Conservation (phyloP, 805 yeast genomes). For the Wickerhamiella musiphila region DNA sequence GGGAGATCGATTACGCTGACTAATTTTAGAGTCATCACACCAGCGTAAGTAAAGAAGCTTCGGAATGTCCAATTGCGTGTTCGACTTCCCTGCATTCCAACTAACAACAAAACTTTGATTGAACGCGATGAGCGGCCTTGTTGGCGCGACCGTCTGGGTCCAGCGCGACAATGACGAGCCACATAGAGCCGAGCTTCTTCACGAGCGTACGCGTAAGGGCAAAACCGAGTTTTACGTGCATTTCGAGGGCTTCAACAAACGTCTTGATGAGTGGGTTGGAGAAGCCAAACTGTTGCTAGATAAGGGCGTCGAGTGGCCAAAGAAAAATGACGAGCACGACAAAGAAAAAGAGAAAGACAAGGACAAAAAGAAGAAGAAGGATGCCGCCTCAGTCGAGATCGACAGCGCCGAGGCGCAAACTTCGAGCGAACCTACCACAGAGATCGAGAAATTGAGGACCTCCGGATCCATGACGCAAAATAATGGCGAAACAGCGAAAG, state of each 20-base stretch:
- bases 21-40: no score
- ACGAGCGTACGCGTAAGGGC: conserved; percentile 57
- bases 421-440: conserved; percentile 73
- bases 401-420: conserved; percentile 77
- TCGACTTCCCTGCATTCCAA: no score
- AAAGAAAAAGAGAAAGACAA: conserved; percentile 12
- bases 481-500: conserved; percentile 74
- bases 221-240: conserved; percentile 78
- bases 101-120: no score
- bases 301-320: conserved; percentile 58
- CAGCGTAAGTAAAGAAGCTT: no score
- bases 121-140: conserved; percentile 6
- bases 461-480: conserved; percentile 96
- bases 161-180: conserved; percentile 55
- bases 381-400: conserved; percentile 21
- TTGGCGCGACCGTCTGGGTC: conserved; percentile 73
- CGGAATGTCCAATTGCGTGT: no score
- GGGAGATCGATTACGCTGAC: no score
- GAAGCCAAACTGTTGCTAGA: conserved; percentile 52
- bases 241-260: conserved; percentile 83
- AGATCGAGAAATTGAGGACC: conserved; percentile 76
- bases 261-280: conserved; percentile 89
- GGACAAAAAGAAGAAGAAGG: conserved; percentile 16
- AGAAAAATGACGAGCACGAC: conserved; percentile 28
- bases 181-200: conserved; percentile 67